Conservation (phyloP, 164 flowering plant species). For the Piper betle region DNA sequence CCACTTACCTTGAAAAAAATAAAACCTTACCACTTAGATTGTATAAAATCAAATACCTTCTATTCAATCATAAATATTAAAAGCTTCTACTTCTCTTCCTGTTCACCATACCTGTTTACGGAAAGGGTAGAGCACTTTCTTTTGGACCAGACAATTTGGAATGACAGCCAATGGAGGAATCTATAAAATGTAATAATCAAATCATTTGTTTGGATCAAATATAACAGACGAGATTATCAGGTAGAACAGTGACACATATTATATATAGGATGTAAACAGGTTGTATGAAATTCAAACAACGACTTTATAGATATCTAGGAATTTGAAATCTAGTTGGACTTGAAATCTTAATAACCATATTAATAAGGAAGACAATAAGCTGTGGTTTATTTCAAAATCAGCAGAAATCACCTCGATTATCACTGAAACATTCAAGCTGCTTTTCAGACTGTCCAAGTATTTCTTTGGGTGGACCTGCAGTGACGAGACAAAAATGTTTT, state of each 20-base stretch:
- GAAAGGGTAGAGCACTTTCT: constrained; percentile 64
- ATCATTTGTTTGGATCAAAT: background rate
- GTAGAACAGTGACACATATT: background rate
- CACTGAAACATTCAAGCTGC: constrained; percentile 51
- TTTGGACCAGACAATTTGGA: constrained; percentile 69
- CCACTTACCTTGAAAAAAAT: too few species aligned
- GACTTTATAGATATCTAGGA: too few species aligned
- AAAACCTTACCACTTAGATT: background rate
- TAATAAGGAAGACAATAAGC: too few species aligned
- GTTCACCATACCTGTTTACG: constrained; percentile 61
- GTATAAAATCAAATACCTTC: background rate
- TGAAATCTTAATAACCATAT: too few species aligned
- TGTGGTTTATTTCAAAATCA: background rate
- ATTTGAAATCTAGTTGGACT: too few species aligned
- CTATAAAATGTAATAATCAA: constrained; percentile 20
- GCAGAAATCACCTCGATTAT: constrained; percentile 56
- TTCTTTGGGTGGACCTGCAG: constrained; percentile 65
- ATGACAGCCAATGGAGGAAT: constrained; percentile 90
- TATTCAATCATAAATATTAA: background rate
- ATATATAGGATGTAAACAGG: too few species aligned
- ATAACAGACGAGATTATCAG: background rate
- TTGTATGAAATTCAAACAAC: too few species aligned
- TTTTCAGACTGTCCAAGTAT: constrained; percentile 62
- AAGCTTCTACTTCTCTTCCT: background rate
- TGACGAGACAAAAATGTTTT: background rate